phyloP scores from a whole-genome alignment of 768 basidiomycete species.

The Pleurotus tuoliensis region DNA sequence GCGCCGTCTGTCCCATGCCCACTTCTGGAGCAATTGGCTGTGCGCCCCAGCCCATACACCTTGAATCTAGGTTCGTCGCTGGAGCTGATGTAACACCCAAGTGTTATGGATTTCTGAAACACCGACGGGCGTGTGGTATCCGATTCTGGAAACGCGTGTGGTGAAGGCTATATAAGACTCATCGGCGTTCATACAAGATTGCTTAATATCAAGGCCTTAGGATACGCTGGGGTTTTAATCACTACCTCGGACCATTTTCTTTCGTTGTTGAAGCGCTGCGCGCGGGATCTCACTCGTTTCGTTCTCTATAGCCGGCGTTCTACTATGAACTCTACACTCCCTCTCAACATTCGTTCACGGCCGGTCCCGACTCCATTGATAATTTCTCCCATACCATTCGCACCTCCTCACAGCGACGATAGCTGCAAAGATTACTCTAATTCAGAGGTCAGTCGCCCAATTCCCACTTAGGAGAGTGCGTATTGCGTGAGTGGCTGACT shows the following conservation, averaged over 20 bases:
- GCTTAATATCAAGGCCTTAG: not conserved
- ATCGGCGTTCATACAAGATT: not conserved
- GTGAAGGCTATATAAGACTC: not conserved
- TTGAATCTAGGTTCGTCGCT: not conserved
- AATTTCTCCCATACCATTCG: not conserved
- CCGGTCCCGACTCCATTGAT: slow-evolving; percentile 6
- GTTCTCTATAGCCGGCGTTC: not conserved
- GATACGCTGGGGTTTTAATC: not conserved
- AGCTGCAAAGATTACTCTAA: not conserved
- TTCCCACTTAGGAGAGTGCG: not conserved
- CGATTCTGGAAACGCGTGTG: not conserved
- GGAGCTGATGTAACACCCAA: not conserved
- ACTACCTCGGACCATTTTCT: not conserved
- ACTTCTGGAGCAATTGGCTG: no score
- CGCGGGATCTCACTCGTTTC: not conserved
- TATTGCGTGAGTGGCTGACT: not conserved
- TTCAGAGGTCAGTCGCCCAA: not conserved
- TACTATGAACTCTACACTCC: not conserved
- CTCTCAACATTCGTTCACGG: slow-evolving; percentile 5
- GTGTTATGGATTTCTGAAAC: not conserved
- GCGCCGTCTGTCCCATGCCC: no score
- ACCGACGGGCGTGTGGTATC: not conserved
- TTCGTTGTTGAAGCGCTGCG: slow-evolving; percentile 2
- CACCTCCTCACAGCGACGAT: not conserved
- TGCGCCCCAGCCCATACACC: no score